Conservation (phyloP, 2,329 filamentous ascomycete genomes). For the Talaromyces sp. region DNA sequence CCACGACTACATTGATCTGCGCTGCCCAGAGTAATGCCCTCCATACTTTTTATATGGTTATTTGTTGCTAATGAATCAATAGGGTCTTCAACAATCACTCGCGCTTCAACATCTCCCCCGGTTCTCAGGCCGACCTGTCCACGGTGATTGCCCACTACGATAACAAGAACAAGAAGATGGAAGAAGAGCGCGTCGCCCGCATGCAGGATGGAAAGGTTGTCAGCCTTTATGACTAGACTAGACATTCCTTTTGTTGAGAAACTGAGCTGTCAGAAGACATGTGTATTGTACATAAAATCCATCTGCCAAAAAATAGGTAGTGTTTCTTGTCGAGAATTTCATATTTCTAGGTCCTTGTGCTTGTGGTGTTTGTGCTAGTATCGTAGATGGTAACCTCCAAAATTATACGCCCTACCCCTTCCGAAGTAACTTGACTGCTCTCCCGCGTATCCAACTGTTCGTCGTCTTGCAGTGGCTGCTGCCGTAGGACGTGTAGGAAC, state of each 20-base stretch:
- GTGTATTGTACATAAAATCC: conserved; percentile 13
- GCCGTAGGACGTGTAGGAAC: conserved; percentile 38
- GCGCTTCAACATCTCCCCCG: conserved; percentile 61
- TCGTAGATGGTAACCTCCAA: conserved; percentile 28
- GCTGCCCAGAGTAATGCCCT: conserved; percentile 56
- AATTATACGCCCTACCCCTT: conserved; percentile 42
- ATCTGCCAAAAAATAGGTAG: not conserved
- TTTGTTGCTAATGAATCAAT: conserved; percentile 7
- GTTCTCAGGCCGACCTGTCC: conserved; percentile 56
- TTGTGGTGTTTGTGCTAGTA: conserved; percentile 13
- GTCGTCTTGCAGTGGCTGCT: conserved; percentile 14
- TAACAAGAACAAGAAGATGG: conserved; percentile 52
- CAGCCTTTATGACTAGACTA: conserved; percentile 39
- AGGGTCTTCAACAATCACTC: conserved; percentile 61
- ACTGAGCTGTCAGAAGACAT: not conserved
- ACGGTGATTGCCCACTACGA: conserved; percentile 60
- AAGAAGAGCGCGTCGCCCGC: conserved; percentile 51
- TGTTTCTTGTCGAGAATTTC: conserved; percentile 16
- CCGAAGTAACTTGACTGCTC: conserved; percentile 34
- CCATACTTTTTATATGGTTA: not conserved
- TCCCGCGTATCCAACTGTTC: conserved; percentile 26
- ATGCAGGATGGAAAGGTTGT: conserved; percentile 41
- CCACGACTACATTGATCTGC: conserved; percentile 49
- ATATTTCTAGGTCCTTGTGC: conserved; percentile 17
- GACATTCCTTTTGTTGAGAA: not conserved